A percentile compares a stretch with the other conserved stretches of the same genome.
Evolutionary conservation across 805 yeast species (phyloP).

Genomic region (Metschnikowia anglica): DNA sequence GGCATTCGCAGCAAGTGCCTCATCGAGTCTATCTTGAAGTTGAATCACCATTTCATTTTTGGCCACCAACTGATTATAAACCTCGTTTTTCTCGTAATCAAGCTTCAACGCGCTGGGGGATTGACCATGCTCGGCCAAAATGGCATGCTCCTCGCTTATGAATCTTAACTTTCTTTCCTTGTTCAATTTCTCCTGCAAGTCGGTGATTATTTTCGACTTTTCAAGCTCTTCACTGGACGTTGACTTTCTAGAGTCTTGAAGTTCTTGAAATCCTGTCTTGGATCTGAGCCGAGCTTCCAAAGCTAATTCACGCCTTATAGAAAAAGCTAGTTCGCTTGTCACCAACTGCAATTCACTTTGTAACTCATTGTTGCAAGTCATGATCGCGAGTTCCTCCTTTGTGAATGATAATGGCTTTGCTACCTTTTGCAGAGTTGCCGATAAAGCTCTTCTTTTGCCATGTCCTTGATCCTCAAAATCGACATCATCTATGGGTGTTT

Average conservation of each 20-base stretch:
- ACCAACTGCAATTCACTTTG: constrained; percentile 65
- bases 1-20: constrained; percentile 25
- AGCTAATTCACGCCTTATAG: constrained; percentile 66
- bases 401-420: constrained; percentile 38
- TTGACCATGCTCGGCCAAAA: constrained; percentile 53
- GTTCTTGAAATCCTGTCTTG: not conserved
- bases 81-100: constrained; percentile 53
- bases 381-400: constrained; percentile 60
- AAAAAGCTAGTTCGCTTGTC: constrained; percentile 69
- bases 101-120: constrained; percentile 55
- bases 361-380: constrained; percentile 57
- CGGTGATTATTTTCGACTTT: constrained; percentile 40
- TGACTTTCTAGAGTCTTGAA: not conserved
- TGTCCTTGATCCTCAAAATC: constrained; percentile 3
- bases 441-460: constrained; percentile 1
- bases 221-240: constrained; percentile 16
- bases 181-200: constrained; percentile 55
- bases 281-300: constrained; percentile 47
- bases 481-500: not conserved
- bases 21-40: constrained; percentile 46
- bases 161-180: constrained; percentile 65
- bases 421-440: constrained; percentile 5
- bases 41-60: constrained; percentile 50
- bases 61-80: constrained; percentile 46
- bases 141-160: constrained; percentile 68